Conservation (phyloP, 257 asterid species). For the Thymus mandschuricus region DNA sequence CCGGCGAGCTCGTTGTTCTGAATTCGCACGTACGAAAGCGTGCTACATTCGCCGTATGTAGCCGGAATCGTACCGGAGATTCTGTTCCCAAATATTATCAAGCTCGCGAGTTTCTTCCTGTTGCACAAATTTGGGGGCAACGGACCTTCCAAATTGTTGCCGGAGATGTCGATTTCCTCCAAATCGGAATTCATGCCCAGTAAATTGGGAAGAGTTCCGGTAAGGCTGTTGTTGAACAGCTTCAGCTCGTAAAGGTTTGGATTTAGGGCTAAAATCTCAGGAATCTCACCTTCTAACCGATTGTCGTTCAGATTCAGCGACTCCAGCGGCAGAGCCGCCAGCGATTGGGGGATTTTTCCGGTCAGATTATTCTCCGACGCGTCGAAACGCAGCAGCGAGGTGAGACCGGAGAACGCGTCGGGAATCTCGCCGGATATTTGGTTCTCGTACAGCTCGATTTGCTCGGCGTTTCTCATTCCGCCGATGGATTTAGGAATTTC, state of each 20-base stretch:
- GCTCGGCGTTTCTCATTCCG: constrained; percentile 39
- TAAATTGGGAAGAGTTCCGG: constrained; percentile 25
- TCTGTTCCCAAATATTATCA: constrained; percentile 26
- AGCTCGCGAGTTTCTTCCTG: constrained; percentile 23
- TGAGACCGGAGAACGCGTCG: constrained; percentile 27
- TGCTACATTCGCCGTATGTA: constrained; percentile 24
- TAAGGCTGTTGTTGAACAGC: constrained; percentile 31
- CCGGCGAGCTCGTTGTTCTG: constrained; percentile 30
- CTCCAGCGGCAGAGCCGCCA: constrained; percentile 29
- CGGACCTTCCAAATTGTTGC: constrained; percentile 28
- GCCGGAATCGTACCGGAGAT: constrained; percentile 30
- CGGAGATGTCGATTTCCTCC: constrained; percentile 26
- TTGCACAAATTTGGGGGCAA: constrained; percentile 32
- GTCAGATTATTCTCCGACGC: constrained; percentile 29
- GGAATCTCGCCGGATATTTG: constrained; percentile 31
- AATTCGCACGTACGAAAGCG: constrained; percentile 11
- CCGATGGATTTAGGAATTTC: constrained; percentile 61
- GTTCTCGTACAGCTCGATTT: constrained; percentile 27
- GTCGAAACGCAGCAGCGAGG: constrained; percentile 28
- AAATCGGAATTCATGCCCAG: constrained; percentile 32
- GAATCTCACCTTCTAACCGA: constrained; percentile 30
- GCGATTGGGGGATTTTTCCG: constrained; percentile 27
- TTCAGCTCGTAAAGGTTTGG: constrained; percentile 10
- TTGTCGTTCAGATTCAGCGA: constrained; percentile 23
- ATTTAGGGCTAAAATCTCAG: constrained; percentile 29